Conservation (phyloP, 2,329 filamentous ascomycete species). For the Diaporthe ilicicola region DNA sequence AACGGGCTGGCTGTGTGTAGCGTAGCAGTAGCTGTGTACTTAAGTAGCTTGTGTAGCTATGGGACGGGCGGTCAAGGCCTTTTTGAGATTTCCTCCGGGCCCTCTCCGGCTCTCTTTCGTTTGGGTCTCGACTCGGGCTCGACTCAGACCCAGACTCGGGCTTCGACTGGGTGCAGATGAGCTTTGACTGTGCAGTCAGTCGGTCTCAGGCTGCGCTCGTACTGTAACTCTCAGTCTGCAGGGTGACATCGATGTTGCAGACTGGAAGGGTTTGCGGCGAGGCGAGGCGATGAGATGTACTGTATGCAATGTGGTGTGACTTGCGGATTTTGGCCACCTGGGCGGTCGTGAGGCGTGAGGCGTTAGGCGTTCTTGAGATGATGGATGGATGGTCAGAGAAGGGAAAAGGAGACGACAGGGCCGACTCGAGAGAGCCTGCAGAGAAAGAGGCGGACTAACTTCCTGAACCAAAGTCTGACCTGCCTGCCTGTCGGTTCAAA, state of each 20-base stretch:
- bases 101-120: background rate
- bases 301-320: slow-evolving; percentile 4
- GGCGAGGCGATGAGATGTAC: background rate
- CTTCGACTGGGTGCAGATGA: background rate
- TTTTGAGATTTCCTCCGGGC: slow-evolving; percentile 14
- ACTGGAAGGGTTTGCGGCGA: background rate
- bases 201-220: slow-evolving; percentile 18
- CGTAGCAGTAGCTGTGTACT: background rate
- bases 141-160: background rate
- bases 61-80: slow-evolving; percentile 13
- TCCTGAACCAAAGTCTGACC: too few species aligned
- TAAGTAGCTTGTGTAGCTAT: background rate
- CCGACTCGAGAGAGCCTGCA: background rate
- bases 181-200: background rate
- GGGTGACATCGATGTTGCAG: slow-evolving; percentile 5
- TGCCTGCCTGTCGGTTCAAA: background rate
- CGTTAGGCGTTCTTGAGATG: background rate
- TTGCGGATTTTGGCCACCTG: background rate
- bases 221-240: slow-evolving; percentile 2
- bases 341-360: background rate
- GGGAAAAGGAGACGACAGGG: background rate
- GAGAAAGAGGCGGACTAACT: background rate
- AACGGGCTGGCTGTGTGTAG: background rate
- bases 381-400: background rate
- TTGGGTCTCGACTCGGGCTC: background rate